A percentile compares a stretch with the other conserved stretches of the same genome.
phyloP scores from a whole-genome alignment of 352 stramenopile genomes.

The Pythium rhizo-oryzae region DNA sequence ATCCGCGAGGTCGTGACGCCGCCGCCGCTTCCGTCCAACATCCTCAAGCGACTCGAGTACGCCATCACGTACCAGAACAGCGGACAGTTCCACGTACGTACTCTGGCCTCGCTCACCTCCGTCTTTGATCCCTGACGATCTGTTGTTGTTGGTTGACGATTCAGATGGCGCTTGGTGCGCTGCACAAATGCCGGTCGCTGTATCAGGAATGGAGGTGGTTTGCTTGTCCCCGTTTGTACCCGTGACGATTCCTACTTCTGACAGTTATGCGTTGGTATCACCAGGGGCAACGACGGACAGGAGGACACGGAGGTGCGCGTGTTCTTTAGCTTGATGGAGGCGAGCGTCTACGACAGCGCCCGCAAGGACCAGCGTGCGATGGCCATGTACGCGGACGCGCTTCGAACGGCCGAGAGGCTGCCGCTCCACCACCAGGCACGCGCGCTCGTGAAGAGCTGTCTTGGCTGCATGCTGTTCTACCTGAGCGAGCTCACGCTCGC shows the following conservation, averaged over 20 bases:
- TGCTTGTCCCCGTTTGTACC: no score
- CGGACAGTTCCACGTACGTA: constrained; percentile 58
- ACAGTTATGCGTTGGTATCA: not conserved
- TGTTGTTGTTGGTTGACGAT: not conserved
- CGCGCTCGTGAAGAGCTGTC: constrained; percentile 48
- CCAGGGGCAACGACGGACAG: not conserved
- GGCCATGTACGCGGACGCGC: constrained; percentile 50
- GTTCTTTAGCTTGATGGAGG: constrained; percentile 54
- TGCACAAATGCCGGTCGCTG: constrained; percentile 45
- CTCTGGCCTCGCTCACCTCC: no score
- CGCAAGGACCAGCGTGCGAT: constrained; percentile 52
- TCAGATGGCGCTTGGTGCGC: constrained; percentile 60
- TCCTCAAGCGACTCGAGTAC: constrained; percentile 54
- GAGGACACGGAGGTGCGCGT: constrained; percentile 47
- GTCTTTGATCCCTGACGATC: no score
- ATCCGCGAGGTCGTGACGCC: constrained; percentile 62
- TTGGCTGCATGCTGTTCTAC: constrained; percentile 67
- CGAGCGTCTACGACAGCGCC: constrained; percentile 61
- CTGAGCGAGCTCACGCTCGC: constrained; percentile 47
- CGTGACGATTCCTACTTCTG: no score
- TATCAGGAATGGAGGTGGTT: constrained; percentile 46
- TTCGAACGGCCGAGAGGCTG: constrained; percentile 44
- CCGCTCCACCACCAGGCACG: constrained; percentile 38
- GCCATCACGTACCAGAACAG: constrained; percentile 70
- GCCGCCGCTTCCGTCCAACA: constrained; percentile 38